A percentile compares a stretch with the other conserved stretches of the same genome.
phyloP scores from a whole-genome alignment of 345 rosid species.

The Durio zibethinus region DNA sequence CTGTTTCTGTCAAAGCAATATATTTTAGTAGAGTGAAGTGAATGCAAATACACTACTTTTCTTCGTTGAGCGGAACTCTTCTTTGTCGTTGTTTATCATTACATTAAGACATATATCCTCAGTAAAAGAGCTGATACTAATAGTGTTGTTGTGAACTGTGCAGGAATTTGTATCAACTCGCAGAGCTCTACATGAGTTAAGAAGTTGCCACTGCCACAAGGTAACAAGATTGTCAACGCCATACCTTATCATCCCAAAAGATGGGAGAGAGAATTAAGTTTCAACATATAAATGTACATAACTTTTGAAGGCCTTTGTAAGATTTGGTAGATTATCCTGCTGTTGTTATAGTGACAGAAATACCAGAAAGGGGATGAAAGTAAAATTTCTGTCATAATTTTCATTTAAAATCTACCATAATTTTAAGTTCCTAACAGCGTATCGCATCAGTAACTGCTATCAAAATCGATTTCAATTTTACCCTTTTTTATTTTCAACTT shows the following conservation, averaged over 20 bases:
- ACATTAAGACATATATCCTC: not conserved
- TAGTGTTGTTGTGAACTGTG: slow-evolving; percentile 8
- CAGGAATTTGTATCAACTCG: slow-evolving; percentile 59
- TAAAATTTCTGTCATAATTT: not conserved
- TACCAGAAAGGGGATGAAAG: not conserved
- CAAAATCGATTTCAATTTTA: too few species aligned
- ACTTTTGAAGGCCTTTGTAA: slow-evolving; percentile 1
- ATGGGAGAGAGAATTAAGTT: slow-evolving; percentile 48
- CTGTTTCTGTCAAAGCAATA: not conserved
- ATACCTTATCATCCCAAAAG: slow-evolving; percentile 49
- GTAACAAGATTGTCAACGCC: slow-evolving; percentile 52
- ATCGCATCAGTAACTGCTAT: not conserved
- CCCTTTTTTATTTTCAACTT: too few species aligned
- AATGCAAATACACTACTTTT: not conserved
- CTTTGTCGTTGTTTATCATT: not conserved
- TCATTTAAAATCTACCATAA: not conserved
- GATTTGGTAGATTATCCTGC: not conserved
- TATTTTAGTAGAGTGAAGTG: not conserved
- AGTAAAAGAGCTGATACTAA: not conserved
- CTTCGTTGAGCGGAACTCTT: not conserved
- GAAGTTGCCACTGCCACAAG: slow-evolving; percentile 58
- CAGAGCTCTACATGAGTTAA: slow-evolving; percentile 61
- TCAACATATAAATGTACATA: slow-evolving; percentile 38
- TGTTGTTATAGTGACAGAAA: not conserved
- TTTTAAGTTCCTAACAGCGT: not conserved